phyloP scores from a whole-genome alignment of 352 stramenopile species.

The Pythium periplocum region DNA sequence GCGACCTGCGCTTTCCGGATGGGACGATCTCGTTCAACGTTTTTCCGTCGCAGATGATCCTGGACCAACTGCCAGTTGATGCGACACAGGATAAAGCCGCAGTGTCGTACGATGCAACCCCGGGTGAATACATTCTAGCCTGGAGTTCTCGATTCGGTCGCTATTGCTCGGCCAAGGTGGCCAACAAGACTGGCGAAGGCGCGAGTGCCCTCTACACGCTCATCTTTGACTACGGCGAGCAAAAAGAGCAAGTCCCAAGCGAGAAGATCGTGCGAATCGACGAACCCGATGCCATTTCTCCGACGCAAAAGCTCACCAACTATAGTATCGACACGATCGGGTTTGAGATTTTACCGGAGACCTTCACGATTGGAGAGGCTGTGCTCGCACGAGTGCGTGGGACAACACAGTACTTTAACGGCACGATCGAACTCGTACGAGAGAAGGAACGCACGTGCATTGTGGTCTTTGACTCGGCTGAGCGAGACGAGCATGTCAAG shows the following conservation, averaged over 20 bases:
- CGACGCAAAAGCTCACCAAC: constrained; percentile 65
- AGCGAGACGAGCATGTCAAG: constrained; percentile 48
- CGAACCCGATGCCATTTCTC: constrained; percentile 43
- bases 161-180: constrained; percentile 36
- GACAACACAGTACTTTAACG: constrained; percentile 54
- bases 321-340: constrained; percentile 75
- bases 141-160: constrained; percentile 71
- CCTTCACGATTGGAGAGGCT: constrained; percentile 46
- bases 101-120: constrained; percentile 14
- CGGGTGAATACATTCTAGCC: constrained; percentile 55
- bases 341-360: constrained; percentile 54
- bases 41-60: constrained; percentile 76
- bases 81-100: constrained; percentile 11
- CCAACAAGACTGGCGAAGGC: constrained; percentile 9
- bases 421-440: constrained; percentile 42
- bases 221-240: constrained; percentile 71
- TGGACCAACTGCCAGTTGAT: constrained; percentile 28
- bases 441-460: constrained; percentile 54
- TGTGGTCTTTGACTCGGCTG: constrained; percentile 71
- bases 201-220: constrained; percentile 32
- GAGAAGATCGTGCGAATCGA: constrained; percentile 54
- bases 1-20: constrained; percentile 66
- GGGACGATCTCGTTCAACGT: constrained; percentile 76
- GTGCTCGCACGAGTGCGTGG: constrained; percentile 58
- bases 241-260: constrained; percentile 36